Conservation (phyloP, 2,329 filamentous ascomycete species). For the Sarocladium brachiariae region DNA sequence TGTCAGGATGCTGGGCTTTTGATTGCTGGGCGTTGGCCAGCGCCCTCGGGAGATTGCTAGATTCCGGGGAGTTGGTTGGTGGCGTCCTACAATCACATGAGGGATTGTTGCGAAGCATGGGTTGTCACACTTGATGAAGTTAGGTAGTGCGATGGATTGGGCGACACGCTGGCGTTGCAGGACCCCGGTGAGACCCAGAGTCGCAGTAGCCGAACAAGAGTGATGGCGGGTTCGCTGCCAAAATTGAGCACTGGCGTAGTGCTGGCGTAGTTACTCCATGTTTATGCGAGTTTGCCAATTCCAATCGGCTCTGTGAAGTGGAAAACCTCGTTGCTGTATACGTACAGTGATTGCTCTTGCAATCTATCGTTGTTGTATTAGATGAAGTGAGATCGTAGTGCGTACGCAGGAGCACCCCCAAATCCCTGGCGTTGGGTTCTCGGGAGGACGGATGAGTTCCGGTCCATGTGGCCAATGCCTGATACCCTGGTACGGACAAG, state of each 20-base stretch:
- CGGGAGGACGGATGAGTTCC: background rate
- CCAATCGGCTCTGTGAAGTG: too few relatives aligned
- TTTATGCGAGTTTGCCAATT: too few relatives aligned
- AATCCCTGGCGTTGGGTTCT: background rate
- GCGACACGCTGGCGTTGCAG: background rate
- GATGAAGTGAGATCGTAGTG: too few relatives aligned
- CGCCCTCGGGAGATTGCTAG: constrained; percentile 1
- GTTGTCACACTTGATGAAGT: background rate
- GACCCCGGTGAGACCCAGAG: background rate
- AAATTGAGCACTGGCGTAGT: background rate
- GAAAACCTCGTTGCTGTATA: background rate
- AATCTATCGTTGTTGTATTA: too few relatives aligned
- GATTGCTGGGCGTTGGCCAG: background rate
- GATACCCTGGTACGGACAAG: background rate
- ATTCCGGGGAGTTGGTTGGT: background rate
- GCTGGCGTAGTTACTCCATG: too few relatives aligned
- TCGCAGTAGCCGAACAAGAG: background rate
- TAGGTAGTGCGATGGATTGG: background rate
- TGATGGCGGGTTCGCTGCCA: background rate
- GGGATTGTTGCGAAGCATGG: background rate
- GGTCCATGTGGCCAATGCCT: background rate
- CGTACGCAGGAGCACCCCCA: background rate
- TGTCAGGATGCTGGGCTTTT: too few relatives aligned
- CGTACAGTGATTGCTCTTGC: too few relatives aligned
- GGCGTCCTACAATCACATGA: background rate